Conservation (phyloP, 345 rosid genomes). For the Heritiera littoralis region DNA sequence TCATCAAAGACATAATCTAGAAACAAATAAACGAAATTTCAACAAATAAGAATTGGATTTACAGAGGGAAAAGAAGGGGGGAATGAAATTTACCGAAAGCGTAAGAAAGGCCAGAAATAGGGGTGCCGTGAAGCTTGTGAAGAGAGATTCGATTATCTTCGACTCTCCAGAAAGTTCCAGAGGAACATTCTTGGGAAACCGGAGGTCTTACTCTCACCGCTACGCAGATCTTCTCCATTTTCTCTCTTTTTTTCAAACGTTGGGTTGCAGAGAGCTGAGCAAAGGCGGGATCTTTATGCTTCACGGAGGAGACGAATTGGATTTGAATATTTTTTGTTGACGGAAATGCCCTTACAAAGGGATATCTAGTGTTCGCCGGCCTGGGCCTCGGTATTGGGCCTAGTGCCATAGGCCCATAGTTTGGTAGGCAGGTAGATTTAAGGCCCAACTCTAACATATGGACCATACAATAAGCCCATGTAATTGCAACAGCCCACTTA, state of each 20-base stretch:
- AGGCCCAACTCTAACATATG: not conserved
- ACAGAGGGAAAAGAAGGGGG: not conserved
- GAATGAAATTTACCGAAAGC: conserved; percentile 58
- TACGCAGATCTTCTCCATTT: conserved; percentile 92
- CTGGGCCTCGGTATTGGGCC: not conserved
- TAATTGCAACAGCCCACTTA: not conserved
- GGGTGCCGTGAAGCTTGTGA: conserved; percentile 64
- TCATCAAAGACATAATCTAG: conserved; percentile 86
- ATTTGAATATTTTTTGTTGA: conserved; percentile 28
- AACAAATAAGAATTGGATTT: not conserved
- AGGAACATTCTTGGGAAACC: conserved; percentile 35
- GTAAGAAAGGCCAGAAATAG: conserved; percentile 61
- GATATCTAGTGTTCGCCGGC: too few species aligned
- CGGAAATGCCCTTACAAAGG: conserved; percentile 16
- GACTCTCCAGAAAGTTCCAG: conserved; percentile 53
- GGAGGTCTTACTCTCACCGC: conserved; percentile 81
- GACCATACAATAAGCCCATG: not conserved
- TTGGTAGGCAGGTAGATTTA: not conserved
- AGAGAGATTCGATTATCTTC: conserved; percentile 84
- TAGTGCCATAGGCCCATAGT: not conserved
- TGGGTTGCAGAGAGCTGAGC: not conserved
- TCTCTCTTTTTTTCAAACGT: not conserved
- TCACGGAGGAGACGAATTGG: not conserved
- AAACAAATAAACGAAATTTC: not conserved
- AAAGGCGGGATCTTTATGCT: conserved; percentile 28